These are phyloP conservation scores for Xylaria sp. DNA, from an alignment of 495 filamentous ascomycete species.

Conservation along the genomic window DNA sequence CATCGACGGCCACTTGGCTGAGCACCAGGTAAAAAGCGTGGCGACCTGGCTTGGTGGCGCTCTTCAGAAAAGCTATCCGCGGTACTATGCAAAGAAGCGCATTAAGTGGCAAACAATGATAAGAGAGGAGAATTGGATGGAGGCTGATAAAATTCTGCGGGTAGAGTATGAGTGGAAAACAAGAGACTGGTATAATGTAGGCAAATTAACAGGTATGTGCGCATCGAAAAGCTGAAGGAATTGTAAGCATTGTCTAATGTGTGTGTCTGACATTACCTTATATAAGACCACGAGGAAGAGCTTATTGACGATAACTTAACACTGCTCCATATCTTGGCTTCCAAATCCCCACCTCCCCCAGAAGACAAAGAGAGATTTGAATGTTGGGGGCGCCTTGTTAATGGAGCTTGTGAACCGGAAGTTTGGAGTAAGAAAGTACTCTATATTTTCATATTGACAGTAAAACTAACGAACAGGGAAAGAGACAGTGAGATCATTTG, in stretches of 20 bases:
- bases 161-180: neutral
- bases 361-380: neutral
- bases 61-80: neutral
- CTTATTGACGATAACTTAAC: slow-evolving; percentile 1
- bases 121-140: neutral
- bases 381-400: neutral
- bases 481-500: slow-evolving; percentile 1
- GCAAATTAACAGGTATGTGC: neutral
- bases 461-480: neutral
- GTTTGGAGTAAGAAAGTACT: neutral
- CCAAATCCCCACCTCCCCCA: neutral
- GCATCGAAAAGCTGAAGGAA: neutral
- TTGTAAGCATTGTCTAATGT: neutral
- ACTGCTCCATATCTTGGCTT: slow-evolving; percentile 1
- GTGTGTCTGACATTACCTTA: neutral
- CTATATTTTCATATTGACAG: neutral
- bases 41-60: neutral
- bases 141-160: neutral
- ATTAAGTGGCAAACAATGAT: slow-evolving; percentile 1
- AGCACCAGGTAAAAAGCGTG: neutral
- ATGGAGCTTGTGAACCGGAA: neutral
- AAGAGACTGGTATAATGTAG: neutral
- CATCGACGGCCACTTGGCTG: neutral
- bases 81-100: neutral
- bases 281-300: neutral